Conservation (phyloP, 2,329 filamentous ascomycete species). For the Juglanconis sp. region DNA sequence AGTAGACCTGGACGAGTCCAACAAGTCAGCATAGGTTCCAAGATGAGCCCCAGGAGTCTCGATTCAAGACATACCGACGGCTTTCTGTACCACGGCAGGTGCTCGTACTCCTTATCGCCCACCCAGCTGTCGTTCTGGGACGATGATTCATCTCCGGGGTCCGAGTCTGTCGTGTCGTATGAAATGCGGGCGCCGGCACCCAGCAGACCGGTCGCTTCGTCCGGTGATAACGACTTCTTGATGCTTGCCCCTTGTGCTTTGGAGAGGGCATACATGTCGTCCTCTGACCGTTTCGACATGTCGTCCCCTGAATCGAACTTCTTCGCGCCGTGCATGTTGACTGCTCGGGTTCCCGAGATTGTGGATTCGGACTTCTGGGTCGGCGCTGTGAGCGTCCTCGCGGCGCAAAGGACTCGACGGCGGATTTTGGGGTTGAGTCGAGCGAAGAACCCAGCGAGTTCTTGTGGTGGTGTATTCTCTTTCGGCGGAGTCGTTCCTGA, state of each 20-base stretch:
- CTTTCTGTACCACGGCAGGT: slow-evolving; percentile 58
- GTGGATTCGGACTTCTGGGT: not conserved
- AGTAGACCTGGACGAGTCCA: slow-evolving; percentile 62
- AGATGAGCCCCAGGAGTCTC: slow-evolving; percentile 32
- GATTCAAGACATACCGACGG: slow-evolving; percentile 59
- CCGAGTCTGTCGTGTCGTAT: slow-evolving; percentile 19
- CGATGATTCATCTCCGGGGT: slow-evolving; percentile 10
- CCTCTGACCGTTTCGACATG: not conserved
- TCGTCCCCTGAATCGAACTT: not conserved
- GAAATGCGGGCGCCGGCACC: slow-evolving; percentile 24
- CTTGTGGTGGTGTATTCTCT: too few relatives aligned
- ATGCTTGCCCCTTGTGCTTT: slow-evolving; percentile 3
- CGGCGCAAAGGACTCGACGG: too few relatives aligned
- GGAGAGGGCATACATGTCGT: slow-evolving; percentile 10
- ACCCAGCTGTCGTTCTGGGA: slow-evolving; percentile 39
- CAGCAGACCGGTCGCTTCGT: slow-evolving; percentile 40
- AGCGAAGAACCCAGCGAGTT: not conserved
- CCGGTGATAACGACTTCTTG: slow-evolving; percentile 1
- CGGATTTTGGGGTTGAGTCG: too few relatives aligned
- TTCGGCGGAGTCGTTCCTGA: not conserved
- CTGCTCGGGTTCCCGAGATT: not conserved
- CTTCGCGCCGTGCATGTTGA: not conserved
- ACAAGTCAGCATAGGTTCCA: slow-evolving; percentile 8
- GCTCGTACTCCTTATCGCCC: slow-evolving; percentile 55
- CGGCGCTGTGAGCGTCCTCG: too few relatives aligned